Evolutionary conservation across 2,329 filamentous ascomycete species (phyloP).

Genomic region (Scedosporium dehoogii): DNA sequence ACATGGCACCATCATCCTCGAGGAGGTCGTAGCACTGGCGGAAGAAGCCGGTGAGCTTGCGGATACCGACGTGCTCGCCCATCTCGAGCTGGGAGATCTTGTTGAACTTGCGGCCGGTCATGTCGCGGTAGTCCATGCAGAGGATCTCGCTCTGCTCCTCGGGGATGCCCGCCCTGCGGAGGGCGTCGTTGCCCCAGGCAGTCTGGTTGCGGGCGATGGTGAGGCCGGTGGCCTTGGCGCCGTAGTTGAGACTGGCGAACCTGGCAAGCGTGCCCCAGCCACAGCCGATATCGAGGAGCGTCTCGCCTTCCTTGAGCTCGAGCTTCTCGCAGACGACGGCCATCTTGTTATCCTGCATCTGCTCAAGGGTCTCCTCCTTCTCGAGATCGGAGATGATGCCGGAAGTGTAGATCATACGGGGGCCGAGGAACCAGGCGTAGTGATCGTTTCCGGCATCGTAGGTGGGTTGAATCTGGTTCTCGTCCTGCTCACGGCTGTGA

Average conservation of each 20-base stretch:
- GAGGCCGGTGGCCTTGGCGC: conserved; percentile 75
- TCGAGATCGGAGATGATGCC: conserved; percentile 84
- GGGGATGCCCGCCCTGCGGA: conserved; percentile 70
- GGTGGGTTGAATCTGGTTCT: conserved; percentile 95
- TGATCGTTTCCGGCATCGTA: conserved; percentile 98
- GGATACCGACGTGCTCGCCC: conserved; percentile 96
- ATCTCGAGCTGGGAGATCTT: conserved; percentile 98
- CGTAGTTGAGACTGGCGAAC: conserved; percentile 88
- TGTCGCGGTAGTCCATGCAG: conserved; percentile 96
- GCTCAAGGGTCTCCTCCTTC: conserved; percentile 81
- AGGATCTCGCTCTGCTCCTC: conserved; percentile 86
- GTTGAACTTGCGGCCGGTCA: conserved; percentile 74
- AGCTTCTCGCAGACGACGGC: conserved; percentile 95
- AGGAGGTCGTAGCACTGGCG: conserved; percentile 90
- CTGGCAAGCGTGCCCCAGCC: conserved; percentile 95
- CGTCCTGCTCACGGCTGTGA: conserved; percentile 88
- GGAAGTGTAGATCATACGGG: conserved; percentile 97
- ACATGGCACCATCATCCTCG: conserved; percentile 91
- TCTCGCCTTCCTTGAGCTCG: conserved; percentile 68
- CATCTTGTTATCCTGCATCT: conserved; percentile 97
- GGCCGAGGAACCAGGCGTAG: conserved; percentile 96
- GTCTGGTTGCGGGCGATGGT: conserved; percentile 95
- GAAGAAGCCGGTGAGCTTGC: conserved; percentile 73
- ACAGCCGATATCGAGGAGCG: conserved; percentile 87
- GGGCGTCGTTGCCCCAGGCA: conserved; percentile 86